Percentiles rank a stretch among this genome's conserved stretches.
These are phyloP conservation scores for Tagetes patula DNA, from an alignment of 129 eudicot genomes.

Conservation along the genomic window DNA sequence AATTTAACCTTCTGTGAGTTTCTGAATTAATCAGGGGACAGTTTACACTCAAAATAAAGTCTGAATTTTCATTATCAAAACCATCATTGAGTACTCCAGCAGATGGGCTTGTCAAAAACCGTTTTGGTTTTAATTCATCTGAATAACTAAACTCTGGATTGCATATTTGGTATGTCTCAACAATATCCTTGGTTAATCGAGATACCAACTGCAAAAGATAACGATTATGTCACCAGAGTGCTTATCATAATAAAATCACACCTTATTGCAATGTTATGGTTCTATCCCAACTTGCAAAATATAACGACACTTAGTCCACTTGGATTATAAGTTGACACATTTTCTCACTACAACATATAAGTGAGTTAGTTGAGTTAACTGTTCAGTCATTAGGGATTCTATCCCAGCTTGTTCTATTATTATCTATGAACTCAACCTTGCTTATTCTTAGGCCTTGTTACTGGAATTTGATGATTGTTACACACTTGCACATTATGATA, in stretches of 20 bases:
- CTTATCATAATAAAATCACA: background rate
- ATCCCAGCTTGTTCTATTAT: too few species aligned
- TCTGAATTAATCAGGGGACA: conserved; percentile 56
- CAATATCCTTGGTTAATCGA: conserved; percentile 81
- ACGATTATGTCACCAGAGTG: conserved; percentile 20
- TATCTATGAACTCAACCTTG: too few species aligned
- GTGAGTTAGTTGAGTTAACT: too few species aligned
- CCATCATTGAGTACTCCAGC: conserved; percentile 89
- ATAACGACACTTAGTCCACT: background rate
- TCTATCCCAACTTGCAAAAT: too few species aligned
- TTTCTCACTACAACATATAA: too few species aligned
- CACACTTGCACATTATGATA: background rate
- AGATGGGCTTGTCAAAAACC: conserved; percentile 92
- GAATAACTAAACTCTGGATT: conserved; percentile 74
- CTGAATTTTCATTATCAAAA: conserved; percentile 85
- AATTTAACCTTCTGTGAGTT: conserved; percentile 57
- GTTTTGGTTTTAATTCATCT: conserved; percentile 74
- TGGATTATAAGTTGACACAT: background rate
- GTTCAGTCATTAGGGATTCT: too few species aligned
- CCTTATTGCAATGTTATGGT: background rate
- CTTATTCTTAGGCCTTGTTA: background rate
- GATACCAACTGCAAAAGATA: conserved; percentile 69
- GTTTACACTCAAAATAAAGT: conserved; percentile 81
- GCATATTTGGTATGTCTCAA: conserved; percentile 81
- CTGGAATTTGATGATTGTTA: background rate